These are phyloP conservation scores for Patellaria atrata DNA, from an alignment of 495 filamentous ascomycete species.

Conservation along the genomic window DNA sequence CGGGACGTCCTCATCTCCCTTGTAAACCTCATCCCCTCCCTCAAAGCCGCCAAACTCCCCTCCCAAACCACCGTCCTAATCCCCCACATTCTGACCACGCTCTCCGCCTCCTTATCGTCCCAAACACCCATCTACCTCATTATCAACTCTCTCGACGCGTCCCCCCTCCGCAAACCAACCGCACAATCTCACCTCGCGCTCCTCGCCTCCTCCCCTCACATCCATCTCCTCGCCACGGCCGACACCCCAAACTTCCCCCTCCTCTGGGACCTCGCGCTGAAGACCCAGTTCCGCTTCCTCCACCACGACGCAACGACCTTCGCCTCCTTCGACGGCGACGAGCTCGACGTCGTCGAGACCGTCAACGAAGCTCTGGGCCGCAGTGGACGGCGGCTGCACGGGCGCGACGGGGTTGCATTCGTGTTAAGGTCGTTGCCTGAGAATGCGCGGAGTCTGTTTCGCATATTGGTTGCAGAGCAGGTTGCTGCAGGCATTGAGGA, in stretches of 20 bases:
- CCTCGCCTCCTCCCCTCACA: constrained; percentile 56
- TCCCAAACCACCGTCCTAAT: constrained; percentile 51
- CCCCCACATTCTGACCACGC: constrained; percentile 43
- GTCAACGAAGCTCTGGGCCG: constrained; percentile 77
- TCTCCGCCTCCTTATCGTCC: constrained; percentile 34
- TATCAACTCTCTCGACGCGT: constrained; percentile 74
- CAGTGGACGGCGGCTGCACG: constrained; percentile 66
- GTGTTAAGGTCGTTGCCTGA: constrained; percentile 81
- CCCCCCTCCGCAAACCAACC: constrained; percentile 52
- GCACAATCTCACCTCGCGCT: constrained; percentile 62
- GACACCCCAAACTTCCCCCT: constrained; percentile 78
- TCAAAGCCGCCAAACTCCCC: constrained; percentile 40
- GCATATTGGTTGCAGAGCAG: constrained; percentile 69
- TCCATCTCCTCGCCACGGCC: constrained; percentile 64
- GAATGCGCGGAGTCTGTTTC: constrained; percentile 78
- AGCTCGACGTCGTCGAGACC: constrained; percentile 70
- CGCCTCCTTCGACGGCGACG: constrained; percentile 45
- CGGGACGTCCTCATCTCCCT: constrained; percentile 68
- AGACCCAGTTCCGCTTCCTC: constrained; percentile 64
- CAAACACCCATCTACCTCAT: constrained; percentile 45
- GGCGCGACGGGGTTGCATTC: constrained; percentile 82
- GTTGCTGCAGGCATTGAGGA: constrained; percentile 35
- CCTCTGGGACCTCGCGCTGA: constrained; percentile 76
- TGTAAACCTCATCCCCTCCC: constrained; percentile 47
- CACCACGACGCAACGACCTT: constrained; percentile 96